These are phyloP conservation scores for Piromyces sp. DNA, from an alignment of 192 early-diverging fungal genomes.

Conservation along the genomic window DNA sequence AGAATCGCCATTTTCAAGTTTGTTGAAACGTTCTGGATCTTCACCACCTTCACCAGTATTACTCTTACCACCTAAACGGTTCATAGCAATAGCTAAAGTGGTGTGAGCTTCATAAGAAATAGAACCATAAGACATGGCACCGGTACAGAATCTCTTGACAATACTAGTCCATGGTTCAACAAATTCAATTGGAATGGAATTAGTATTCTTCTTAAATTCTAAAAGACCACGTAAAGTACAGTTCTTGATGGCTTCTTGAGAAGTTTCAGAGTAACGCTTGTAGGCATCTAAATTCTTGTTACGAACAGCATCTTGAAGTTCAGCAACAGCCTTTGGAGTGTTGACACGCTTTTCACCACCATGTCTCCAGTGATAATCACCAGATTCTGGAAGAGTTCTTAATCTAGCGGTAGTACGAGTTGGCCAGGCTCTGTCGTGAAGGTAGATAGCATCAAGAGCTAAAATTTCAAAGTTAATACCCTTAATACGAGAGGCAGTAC, in stretches of 20 bases:
- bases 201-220: conserved; percentile 61
- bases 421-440: conserved; percentile 75
- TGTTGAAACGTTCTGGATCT: conserved; percentile 65
- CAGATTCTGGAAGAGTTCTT: conserved; percentile 69
- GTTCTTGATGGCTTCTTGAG: conserved; percentile 63
- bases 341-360: conserved; percentile 85
- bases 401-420: conserved; percentile 40
- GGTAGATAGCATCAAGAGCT: conserved; percentile 68
- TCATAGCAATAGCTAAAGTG: conserved; percentile 86
- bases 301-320: conserved; percentile 88
- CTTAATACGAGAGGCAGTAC: conserved; percentile 88
- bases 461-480: conserved; percentile 60
- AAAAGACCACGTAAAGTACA: conserved; percentile 90
- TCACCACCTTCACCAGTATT: conserved; percentile 99
- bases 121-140: conserved; percentile 96
- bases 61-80: conserved; percentile 85
- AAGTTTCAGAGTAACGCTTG: conserved; percentile 60
- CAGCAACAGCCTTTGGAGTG: conserved; percentile 70
- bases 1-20: conserved; percentile 49
- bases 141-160: conserved; percentile 89
- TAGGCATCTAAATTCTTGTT: conserved; percentile 77
- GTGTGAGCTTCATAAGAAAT: conserved; percentile 90
- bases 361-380: conserved; percentile 92
- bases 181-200: conserved; percentile 57
- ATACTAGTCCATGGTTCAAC: conserved; percentile 96